Evolutionary conservation across 305 asterid species (phyloP), one percentile per base, ranked within the genome.

Genomic region (Petunia hybrid): DNA sequence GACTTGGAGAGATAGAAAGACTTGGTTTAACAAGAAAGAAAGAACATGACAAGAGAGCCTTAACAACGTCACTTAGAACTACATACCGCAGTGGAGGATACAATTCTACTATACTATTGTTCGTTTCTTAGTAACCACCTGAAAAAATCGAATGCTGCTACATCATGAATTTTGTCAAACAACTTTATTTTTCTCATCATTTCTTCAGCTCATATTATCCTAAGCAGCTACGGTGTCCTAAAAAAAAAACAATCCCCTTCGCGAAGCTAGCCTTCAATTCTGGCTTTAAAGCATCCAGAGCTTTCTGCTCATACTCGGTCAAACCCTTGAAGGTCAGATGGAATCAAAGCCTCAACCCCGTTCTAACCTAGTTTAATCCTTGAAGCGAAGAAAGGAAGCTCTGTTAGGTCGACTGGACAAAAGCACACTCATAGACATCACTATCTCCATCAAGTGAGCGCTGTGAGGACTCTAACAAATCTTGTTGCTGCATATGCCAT

Each of bases 311-410:
- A 16, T 89, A 94, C 61, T 91, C 97, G 0, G 94, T 89, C 77
- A 94, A 73, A 56, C 97, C 31, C 97, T 61, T 90, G 87, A 74
- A 92, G 92, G 84, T 92, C 97, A 3, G 93, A 87, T 2, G 89
- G 81, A 66, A 92, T 86, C 85, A 94, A 85, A 39, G 93, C 95
- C 89, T 91, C 95, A 1, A 92, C 90, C n/a, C 98, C 98, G 8
- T 91, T 78, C 84, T 80, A 90, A 62, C 97, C 98, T 5, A 94
- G 86, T 87, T 94, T 94, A 82, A 94, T 78, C 67, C 97, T 94
- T 41, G 98, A 92, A 46, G 98, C 98, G 63, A 94, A 94, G 89
- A 94, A 92, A 10, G 97, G 97, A 83, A 94, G 91, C 77, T 94
- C 98, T 0, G 94, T 86, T 74, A 87, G 14, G 9, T 91, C 92